Percentiles rank a stretch among this genome's conserved stretches.
Conservation (phyloP, 2,329 filamentous ascomycete species). For the Botrytis elliptica region DNA sequence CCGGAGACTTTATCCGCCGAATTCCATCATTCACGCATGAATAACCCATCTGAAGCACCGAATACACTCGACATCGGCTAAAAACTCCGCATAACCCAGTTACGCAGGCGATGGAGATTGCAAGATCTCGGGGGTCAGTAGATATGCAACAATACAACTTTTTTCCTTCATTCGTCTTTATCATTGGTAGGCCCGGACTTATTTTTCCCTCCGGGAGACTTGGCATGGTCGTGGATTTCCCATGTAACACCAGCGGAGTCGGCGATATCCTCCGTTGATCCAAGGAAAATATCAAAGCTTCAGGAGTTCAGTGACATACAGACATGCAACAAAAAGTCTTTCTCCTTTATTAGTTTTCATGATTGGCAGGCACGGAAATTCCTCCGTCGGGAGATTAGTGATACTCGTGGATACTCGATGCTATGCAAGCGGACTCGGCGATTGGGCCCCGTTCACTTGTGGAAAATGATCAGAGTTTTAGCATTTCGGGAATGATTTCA, state of each 20-base stretch:
- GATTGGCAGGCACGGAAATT: neutral
- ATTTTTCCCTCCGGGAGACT: neutral
- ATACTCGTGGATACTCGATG: neutral
- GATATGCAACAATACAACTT: neutral
- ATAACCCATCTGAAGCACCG: neutral
- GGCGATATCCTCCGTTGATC: neutral
- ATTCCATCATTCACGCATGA: neutral
- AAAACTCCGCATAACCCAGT: neutral
- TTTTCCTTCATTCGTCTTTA: neutral
- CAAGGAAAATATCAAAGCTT: neutral
- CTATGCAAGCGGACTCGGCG: neutral
- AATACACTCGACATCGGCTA: neutral
- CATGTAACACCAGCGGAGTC: neutral
- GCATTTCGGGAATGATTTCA: too few relatives aligned
- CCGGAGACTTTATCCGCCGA: neutral
- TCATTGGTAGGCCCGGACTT: neutral
- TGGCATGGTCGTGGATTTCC: neutral
- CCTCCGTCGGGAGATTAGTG: neutral
- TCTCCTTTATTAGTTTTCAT: neutral
- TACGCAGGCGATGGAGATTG: neutral
- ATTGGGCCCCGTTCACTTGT: neutral
- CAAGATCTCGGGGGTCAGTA: neutral
- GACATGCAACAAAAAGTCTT: neutral
- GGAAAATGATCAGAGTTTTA: neutral
- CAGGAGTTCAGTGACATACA: neutral